phyloP scores from a whole-genome alignment of 140 eudicot species.

The Oenanthe javanica region DNA sequence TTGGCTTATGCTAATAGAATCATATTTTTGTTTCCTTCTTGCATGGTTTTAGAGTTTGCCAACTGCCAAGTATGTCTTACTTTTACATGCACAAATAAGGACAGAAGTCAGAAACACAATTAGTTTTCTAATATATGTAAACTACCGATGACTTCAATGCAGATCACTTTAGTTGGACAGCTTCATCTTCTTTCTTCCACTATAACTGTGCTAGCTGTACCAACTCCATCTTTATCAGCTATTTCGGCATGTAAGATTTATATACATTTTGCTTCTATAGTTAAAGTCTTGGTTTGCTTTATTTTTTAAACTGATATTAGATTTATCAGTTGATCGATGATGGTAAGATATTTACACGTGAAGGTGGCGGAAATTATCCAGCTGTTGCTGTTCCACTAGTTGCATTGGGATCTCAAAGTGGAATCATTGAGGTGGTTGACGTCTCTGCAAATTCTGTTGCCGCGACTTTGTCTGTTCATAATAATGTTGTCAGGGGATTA shows the following conservation, averaged over 20 bases:
- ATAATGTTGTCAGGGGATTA: slow-evolving; percentile 79
- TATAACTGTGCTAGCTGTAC: slow-evolving; percentile 90
- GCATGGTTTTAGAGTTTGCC: neutral
- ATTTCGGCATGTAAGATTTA: slow-evolving; percentile 78
- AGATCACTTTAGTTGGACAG: slow-evolving; percentile 85
- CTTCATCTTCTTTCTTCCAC: slow-evolving; percentile 92
- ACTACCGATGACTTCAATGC: slow-evolving; percentile 20
- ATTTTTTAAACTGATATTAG: slow-evolving; percentile 10
- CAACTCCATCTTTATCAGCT: slow-evolving; percentile 94
- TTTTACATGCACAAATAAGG: neutral
- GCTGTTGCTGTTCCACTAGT: slow-evolving; percentile 97
- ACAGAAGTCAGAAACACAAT: neutral
- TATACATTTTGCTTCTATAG: slow-evolving; percentile 11
- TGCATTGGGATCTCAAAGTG: slow-evolving; percentile 93
- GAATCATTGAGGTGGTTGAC: slow-evolving; percentile 76
- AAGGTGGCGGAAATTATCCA: slow-evolving; percentile 96
- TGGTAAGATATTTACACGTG: slow-evolving; percentile 24
- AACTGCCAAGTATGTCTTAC: slow-evolving; percentile 4
- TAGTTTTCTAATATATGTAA: slow-evolving; percentile 8
- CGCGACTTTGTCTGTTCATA: slow-evolving; percentile 80
- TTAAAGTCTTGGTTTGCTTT: slow-evolving; percentile 1
- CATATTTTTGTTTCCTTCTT: neutral
- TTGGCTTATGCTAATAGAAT: neutral
- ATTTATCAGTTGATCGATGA: slow-evolving; percentile 20
- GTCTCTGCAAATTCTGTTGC: slow-evolving; percentile 93